Conservation (phyloP, 208 protist genomes). For the Leptomonas seymouri region DNA sequence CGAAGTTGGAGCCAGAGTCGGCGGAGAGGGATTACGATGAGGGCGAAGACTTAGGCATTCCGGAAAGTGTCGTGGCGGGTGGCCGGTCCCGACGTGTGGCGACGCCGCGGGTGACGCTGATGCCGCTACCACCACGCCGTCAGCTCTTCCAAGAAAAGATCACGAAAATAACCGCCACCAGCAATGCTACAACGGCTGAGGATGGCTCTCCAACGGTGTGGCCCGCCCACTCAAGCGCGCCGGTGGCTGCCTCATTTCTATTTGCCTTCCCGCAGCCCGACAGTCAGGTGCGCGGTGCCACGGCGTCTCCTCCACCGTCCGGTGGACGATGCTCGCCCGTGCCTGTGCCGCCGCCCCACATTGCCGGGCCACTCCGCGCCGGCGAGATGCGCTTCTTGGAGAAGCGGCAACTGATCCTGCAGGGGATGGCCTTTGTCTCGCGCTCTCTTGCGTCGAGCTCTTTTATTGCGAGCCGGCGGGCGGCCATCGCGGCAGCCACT, state of each 20-base stretch:
- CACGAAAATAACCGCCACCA: no score
- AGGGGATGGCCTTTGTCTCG: conserved; percentile 33
- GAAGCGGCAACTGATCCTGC: conserved; percentile 32
- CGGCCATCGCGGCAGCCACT: conserved; percentile 28
- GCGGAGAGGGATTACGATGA: conserved; percentile 2
- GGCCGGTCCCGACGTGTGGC: conserved; percentile 4
- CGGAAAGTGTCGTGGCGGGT: conserved; percentile 5
- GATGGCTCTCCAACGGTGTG: conserved; percentile 2
- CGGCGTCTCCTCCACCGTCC: conserved; percentile 1
- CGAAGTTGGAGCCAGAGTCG: conserved; percentile 4
- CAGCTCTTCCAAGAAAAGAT: conserved; percentile 12
- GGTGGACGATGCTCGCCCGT: conserved; percentile 3
- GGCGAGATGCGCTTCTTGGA: conserved; percentile 44
- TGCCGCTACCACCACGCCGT: conserved; percentile 6
- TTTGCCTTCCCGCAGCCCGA: background rate
- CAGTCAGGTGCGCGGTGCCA: background rate
- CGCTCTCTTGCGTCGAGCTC: conserved; percentile 42
- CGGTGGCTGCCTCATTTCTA: background rate
- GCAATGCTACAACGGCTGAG: background rate
- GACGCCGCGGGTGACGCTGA: conserved; percentile 15
- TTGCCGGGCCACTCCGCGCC: conserved; percentile 25
- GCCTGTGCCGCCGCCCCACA: conserved; percentile 8
- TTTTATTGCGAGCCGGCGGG: conserved; percentile 45
- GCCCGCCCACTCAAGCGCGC: background rate
- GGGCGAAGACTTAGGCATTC: background rate